phyloP scores from a whole-genome alignment of 192 early-diverging fungal genomes.

The Gonapodya prolifera region DNA sequence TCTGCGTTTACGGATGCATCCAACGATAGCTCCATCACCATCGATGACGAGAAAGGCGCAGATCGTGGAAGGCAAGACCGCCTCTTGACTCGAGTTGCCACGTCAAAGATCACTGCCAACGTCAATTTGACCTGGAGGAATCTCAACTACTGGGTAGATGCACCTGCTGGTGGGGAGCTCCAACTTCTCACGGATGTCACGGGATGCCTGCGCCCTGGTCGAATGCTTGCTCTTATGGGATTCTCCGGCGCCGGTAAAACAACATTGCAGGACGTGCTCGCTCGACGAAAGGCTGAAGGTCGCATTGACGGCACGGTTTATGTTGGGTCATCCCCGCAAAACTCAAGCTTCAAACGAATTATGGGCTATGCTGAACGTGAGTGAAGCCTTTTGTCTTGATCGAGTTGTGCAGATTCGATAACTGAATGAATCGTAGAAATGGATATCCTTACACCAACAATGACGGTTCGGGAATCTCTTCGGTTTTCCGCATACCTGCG shows the following conservation, averaged over 20 bases:
- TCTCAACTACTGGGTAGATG: slow-evolving; percentile 54
- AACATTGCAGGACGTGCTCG: slow-evolving; percentile 58
- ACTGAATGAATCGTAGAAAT: neutral
- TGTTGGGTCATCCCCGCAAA: slow-evolving; percentile 46
- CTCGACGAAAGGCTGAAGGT: slow-evolving; percentile 63
- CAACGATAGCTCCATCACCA: neutral
- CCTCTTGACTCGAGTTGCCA: neutral
- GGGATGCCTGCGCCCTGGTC: slow-evolving; percentile 62
- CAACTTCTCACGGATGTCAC: slow-evolving; percentile 55
- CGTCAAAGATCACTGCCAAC: slow-evolving; percentile 6
- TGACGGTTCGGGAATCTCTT: slow-evolving; percentile 67
- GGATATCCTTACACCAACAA: neutral
- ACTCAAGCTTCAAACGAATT: slow-evolving; percentile 16
- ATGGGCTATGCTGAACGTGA: slow-evolving; percentile 3
- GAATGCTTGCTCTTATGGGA: slow-evolving; percentile 71
- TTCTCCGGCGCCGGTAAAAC: slow-evolving; percentile 63
- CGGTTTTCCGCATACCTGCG: slow-evolving; percentile 64
- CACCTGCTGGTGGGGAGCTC: slow-evolving; percentile 36
- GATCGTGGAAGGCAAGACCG: neutral
- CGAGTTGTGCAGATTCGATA: neutral
- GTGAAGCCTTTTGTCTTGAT: neutral
- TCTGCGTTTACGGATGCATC: no score
- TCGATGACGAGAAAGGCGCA: neutral
- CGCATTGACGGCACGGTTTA: slow-evolving; percentile 54
- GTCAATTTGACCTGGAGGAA: slow-evolving; percentile 46